Percentiles rank a stretch among this genome's conserved stretches.
Conservation (phyloP, 495 filamentous ascomycete species). For the Rhypophila decipiens region DNA sequence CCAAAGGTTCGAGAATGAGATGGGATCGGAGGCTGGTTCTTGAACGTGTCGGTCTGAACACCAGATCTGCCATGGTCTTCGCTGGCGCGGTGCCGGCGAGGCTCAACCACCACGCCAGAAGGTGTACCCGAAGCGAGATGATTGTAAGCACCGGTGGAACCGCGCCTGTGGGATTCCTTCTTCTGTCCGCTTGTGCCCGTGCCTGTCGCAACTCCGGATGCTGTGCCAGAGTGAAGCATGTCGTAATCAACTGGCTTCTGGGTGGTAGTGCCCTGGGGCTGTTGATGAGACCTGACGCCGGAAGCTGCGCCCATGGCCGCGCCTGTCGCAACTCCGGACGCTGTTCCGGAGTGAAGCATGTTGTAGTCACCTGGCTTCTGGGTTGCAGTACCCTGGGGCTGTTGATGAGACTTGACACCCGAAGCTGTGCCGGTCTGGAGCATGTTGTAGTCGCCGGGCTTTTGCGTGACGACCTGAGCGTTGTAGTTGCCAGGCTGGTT, state of each 20-base stretch:
- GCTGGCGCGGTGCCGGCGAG: background rate
- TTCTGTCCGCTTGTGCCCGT: too few relatives aligned
- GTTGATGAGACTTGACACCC: slow-evolving; percentile 8
- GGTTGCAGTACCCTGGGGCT: background rate
- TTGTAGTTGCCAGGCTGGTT: background rate
- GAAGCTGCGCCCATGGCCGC: too few relatives aligned
- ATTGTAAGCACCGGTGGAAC: slow-evolving; percentile 12
- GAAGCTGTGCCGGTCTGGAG: slow-evolving; percentile 18
- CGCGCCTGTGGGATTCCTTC: background rate
- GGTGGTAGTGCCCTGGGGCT: slow-evolving; percentile 1
- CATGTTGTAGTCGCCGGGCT: slow-evolving; percentile 15
- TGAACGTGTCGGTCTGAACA: background rate
- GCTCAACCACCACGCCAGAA: slow-evolving; percentile 18
- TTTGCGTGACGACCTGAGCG: too few relatives aligned
- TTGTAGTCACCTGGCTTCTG: background rate
- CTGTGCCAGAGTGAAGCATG: background rate
- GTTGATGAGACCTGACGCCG: slow-evolving; percentile 2
- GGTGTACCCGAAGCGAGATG: slow-evolving; percentile 17
- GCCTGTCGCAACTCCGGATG: background rate
- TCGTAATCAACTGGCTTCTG: too few relatives aligned
- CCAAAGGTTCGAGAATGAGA: too few relatives aligned
- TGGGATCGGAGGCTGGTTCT: too few relatives aligned
- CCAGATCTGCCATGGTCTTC: too few relatives aligned
- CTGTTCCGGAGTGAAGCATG: background rate
- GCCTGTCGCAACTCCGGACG: background rate